Evolutionary conservation across 805 yeast species (phyloP).

Genomic region (Metschnikowia lachancei): DNA sequence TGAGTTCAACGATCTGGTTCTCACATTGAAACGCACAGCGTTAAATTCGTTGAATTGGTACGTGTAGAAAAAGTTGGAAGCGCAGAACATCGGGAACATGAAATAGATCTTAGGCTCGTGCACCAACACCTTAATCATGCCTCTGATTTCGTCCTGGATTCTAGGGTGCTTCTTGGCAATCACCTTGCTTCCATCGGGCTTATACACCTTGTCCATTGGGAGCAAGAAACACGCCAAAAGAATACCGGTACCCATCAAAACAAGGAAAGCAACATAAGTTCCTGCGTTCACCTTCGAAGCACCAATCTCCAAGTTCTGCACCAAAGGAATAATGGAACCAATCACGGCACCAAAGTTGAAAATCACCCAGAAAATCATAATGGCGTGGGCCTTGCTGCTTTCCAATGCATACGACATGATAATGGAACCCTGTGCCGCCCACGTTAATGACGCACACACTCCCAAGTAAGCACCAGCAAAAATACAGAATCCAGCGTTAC

Average conservation of each 20-base stretch:
- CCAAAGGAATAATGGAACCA: slow-evolving; percentile 58
- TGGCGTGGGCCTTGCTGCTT: slow-evolving; percentile 48
- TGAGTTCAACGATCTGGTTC: slow-evolving; percentile 62
- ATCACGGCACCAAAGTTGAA: slow-evolving; percentile 62
- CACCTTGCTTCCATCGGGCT: slow-evolving; percentile 50
- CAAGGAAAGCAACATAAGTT: slow-evolving; percentile 54
- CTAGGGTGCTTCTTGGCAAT: slow-evolving; percentile 44
- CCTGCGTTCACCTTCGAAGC: slow-evolving; percentile 40
- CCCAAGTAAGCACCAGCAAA: slow-evolving; percentile 60
- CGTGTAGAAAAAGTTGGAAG: slow-evolving; percentile 66
- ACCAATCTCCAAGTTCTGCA: slow-evolving; percentile 44
- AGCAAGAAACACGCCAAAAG: slow-evolving; percentile 45
- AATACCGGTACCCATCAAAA: slow-evolving; percentile 48
- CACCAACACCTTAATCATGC: slow-evolving; percentile 37
- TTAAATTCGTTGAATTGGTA: slow-evolving; percentile 61
- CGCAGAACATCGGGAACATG: slow-evolving; percentile 59
- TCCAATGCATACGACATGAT: slow-evolving; percentile 59
- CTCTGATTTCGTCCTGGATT: slow-evolving; percentile 44
- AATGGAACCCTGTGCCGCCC: slow-evolving; percentile 61
- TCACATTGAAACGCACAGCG: slow-evolving; percentile 52
- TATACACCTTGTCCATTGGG: slow-evolving; percentile 49
- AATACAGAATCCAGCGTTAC: slow-evolving; percentile 50
- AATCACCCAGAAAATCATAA: slow-evolving; percentile 58
- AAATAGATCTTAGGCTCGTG: slow-evolving; percentile 45
- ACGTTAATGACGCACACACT: slow-evolving; percentile 50